These are phyloP conservation scores for Plasmodium gonderi DNA, from an alignment of 169 alveolate species.

Conservation along the genomic window DNA sequence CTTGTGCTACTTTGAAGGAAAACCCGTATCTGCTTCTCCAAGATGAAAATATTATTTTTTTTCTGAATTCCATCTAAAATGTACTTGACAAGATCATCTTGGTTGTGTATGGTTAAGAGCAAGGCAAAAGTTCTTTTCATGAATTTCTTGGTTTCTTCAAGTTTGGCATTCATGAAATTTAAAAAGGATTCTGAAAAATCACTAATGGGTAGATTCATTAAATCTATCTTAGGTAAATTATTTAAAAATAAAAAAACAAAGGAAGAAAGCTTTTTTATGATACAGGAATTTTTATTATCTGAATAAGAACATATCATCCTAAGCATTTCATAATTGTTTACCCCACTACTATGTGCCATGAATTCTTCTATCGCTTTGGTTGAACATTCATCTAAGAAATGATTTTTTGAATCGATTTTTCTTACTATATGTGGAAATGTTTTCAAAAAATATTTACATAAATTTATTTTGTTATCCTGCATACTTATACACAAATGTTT, in stretches of 20 bases:
- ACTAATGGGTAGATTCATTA: conserved; percentile 1
- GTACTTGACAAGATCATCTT: conserved; percentile 1
- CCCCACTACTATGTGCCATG: conserved; percentile 30
- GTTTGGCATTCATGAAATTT: conserved; percentile 59
- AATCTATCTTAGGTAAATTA: conserved; percentile 33
- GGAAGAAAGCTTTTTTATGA: conserved; percentile 27
- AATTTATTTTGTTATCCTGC: neutral
- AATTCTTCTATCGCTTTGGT: conserved; percentile 23
- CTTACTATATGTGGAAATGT: conserved; percentile 31
- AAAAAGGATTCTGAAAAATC: conserved; percentile 45
- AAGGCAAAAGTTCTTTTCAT: conserved; percentile 22
- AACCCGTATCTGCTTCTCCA: conserved; percentile 47
- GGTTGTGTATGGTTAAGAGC: conserved; percentile 14
- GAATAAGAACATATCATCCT: conserved; percentile 55
- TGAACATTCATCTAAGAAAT: conserved; percentile 51
- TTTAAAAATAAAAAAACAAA: conserved; percentile 61
- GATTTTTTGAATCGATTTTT: conserved; percentile 42
- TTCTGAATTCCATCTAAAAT: conserved; percentile 6
- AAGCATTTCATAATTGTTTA: conserved; percentile 49
- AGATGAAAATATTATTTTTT: neutral
- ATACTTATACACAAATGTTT: conserved; percentile 57
- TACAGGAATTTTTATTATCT: conserved; percentile 35
- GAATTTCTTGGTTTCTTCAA: conserved; percentile 45
- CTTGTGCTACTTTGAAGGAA: neutral
- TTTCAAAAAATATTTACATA: conserved; percentile 23